Evolutionary conservation across 2,329 filamentous ascomycete genomes (phyloP).

Genomic region (Aspergillus amoenus): DNA sequence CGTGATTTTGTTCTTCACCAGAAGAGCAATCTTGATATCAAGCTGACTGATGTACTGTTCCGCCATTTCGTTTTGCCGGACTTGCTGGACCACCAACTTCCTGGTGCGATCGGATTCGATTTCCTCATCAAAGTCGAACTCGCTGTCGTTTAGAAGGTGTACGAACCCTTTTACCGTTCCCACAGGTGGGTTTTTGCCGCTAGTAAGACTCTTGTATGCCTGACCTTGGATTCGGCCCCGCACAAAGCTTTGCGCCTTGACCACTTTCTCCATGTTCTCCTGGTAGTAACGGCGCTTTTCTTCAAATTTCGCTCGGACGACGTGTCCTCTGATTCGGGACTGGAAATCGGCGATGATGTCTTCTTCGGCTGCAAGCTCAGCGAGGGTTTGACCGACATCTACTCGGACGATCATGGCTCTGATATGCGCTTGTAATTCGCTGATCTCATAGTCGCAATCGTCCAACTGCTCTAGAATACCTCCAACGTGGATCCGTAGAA

Average conservation of each 20-base stretch:
- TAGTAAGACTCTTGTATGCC: slow-evolving; percentile 95
- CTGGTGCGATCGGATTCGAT: slow-evolving; percentile 93
- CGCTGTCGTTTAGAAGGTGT: slow-evolving; percentile 94
- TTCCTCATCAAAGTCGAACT: slow-evolving; percentile 98
- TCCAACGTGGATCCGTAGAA: slow-evolving; percentile 41
- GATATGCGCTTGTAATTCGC: slow-evolving; percentile 70
- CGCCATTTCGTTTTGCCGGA: slow-evolving; percentile 92
- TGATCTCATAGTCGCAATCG: slow-evolving; percentile 65
- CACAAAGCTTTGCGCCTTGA: slow-evolving; percentile 98
- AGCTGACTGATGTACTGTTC: slow-evolving; percentile 98
- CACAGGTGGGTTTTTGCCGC: slow-evolving; percentile 93
- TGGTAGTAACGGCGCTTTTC: slow-evolving; percentile 88
- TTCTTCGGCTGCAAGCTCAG: slow-evolving; percentile 79
- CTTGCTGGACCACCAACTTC: slow-evolving; percentile 95
- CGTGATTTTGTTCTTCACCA: slow-evolving; percentile 99
- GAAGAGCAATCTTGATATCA: slow-evolving; percentile 96
- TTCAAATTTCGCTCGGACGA: slow-evolving; percentile 72
- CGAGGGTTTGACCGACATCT: slow-evolving; percentile 70
- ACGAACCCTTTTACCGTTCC: slow-evolving; percentile 98
- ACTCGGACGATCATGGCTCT: slow-evolving; percentile 77
- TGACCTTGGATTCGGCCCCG: slow-evolving; percentile 93
- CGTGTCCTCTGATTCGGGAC: slow-evolving; percentile 67
- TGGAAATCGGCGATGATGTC: slow-evolving; percentile 74
- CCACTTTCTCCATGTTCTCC: slow-evolving; percentile 97
- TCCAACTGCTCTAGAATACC: slow-evolving; percentile 67